Conservation (phyloP, 345 rosid species). For the Boechera retrofracta region DNA sequence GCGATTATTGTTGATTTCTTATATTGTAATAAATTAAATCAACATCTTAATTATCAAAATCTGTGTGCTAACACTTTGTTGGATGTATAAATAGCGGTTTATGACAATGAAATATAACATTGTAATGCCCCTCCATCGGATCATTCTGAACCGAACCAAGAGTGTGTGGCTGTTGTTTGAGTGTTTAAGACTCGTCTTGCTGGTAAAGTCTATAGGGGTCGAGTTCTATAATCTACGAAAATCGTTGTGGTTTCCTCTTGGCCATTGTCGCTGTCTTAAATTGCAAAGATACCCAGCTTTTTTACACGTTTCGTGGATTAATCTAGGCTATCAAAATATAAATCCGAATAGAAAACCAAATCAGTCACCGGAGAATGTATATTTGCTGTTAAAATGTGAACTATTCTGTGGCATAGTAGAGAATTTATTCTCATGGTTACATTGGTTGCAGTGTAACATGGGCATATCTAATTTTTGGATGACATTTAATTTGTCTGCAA, state of each 20-base stretch:
- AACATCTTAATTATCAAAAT: constrained; percentile 25
- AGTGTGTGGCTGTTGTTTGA: no score
- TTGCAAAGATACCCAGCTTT: no score
- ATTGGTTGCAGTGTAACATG: constrained; percentile 37
- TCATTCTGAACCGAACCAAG: neutral
- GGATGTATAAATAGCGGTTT: neutral
- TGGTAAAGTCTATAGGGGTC: no score
- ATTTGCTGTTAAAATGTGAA: no score
- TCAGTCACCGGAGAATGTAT: no score
- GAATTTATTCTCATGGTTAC: constrained; percentile 4
- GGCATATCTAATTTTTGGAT: constrained; percentile 37
- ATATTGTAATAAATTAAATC: constrained; percentile 25
- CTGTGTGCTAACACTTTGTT: neutral
- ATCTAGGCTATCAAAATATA: no score
- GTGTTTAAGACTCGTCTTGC: no score
- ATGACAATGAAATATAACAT: neutral
- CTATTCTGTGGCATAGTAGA: neutral
- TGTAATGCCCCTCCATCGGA: neutral
- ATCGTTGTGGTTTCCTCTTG: no score
- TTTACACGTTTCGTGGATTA: no score
- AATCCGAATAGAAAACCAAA: no score
- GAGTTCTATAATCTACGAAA: no score
- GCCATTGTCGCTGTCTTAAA: no score
- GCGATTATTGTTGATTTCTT: constrained; percentile 23
- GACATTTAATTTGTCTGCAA: constrained; percentile 43